Percentiles rank a stretch among this genome's conserved stretches.
Conservation (phyloP, 306 rosid genomes). For the Arachis hypogaea region DNA sequence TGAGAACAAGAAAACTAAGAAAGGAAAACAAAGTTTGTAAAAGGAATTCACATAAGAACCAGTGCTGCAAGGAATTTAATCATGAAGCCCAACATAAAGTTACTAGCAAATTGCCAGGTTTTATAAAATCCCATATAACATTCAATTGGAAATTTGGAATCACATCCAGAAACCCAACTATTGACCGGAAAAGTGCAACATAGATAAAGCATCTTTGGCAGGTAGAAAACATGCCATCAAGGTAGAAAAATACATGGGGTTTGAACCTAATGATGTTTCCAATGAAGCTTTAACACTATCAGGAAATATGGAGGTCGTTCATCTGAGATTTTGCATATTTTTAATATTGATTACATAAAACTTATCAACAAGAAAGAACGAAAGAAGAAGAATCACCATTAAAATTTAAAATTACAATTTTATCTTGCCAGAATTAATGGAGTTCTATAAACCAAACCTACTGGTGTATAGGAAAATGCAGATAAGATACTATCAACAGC, state of each 20-base stretch:
- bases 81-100: not conserved
- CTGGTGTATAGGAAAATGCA: conserved; percentile 1
- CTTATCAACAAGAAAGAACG: not conserved
- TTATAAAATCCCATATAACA: not conserved
- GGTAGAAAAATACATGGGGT: not conserved
- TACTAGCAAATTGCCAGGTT: not conserved
- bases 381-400: not conserved
- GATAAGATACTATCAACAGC: conserved; percentile 9
- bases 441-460: not conserved
- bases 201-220: not conserved
- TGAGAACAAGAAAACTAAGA: conserved; percentile 16
- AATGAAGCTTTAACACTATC: not conserved
- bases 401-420: conserved; percentile 26
- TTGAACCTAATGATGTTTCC: not conserved
- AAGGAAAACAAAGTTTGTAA: not conserved
- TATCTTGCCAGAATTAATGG: not conserved
- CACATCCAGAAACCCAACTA: not conserved
- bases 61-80: not conserved
- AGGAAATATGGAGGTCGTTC: not conserved
- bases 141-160: not conserved
- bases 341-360: too few relatives aligned
- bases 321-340: not conserved
- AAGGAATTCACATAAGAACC: conserved; percentile 1
- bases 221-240: conserved; percentile 9
- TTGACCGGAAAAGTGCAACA: not conserved